Base-by-base conservation (phyloP, 2,329 filamentous ascomycete species). In the Cryphonectria japonica region DNA sequence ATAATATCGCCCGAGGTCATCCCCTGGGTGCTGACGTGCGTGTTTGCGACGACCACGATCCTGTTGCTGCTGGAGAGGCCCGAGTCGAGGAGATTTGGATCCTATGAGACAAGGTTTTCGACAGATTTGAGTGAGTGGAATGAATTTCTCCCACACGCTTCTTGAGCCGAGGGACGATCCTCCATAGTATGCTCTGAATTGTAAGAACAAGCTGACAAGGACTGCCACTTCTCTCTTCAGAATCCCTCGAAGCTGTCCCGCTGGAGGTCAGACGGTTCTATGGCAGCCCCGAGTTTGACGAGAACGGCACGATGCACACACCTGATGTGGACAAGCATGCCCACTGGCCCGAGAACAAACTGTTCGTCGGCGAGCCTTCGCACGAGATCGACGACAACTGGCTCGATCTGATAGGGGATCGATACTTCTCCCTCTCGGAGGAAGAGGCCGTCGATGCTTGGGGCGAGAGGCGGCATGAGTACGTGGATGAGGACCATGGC, bases 41-140 rank as follows among this genome's bases (percentile, higher is more conserved):
- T 72, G 50, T 72, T 72, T 50, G 71, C 71, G 2, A 64, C 70
- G 39, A 72, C 71, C 8, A 71, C 69, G 16, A 71, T 72, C 32
- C 59, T 72, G 46, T 34, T 72, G 37, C 71, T 72, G 4, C 69
- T 72, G n/a, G 69, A 72, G 34, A 63, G 71, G 2, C 70, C 70
- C 43, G 71, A 67, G 1, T 69, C 65, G 19, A 50, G 66, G 13
- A 68, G 68, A 52, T 72, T 71, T 41, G 71, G 71, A n/a, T 68
- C 71, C 4, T 72, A 72, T 37, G 71, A 72, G 62, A 70, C 65
- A 57, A 67, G 50, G 32, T 29, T 72, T n/a, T 39, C 59, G 5
- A 72, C 71, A 39, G 71, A 72, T 26, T 52, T 72, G 46, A 68
- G 71, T 72, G 65, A 61, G 71, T 72, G 22, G 46, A 50, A 46